Evolutionary conservation across 225 moss, liverwort and hornwort genomes (phyloP).

Genomic region (Bryum argenteum): DNA sequence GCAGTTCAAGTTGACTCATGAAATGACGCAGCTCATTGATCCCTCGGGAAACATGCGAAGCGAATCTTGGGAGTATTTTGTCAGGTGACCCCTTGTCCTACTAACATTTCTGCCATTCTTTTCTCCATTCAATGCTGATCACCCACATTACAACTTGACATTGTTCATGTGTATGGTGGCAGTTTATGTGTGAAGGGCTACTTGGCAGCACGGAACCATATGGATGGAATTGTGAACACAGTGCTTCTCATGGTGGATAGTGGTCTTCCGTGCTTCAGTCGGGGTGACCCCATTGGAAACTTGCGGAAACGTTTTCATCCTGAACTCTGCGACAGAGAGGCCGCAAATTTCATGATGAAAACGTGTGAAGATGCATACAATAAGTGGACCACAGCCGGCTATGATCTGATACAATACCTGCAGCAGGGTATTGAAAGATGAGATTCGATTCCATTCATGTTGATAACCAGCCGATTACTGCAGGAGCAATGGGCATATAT

Average conservation of each 20-base stretch:
- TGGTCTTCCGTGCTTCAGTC: conserved; percentile 82
- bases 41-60: conserved; percentile 84
- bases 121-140: not conserved
- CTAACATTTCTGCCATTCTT: not conserved
- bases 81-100: conserved; percentile 48
- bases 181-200: conserved; percentile 85
- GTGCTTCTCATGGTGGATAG: conserved; percentile 79
- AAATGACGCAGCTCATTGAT: conserved; percentile 92
- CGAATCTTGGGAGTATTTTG: conserved; percentile 79
- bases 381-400: conserved; percentile 88
- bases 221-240: conserved; percentile 76
- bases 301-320: conserved; percentile 82
- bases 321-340: conserved; percentile 84
- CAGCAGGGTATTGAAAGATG: conserved; percentile 81
- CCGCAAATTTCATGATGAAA: conserved; percentile 93
- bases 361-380: conserved; percentile 91
- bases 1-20: conserved; percentile 85
- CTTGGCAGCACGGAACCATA: conserved; percentile 74
- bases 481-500: conserved; percentile 21
- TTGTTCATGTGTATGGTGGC: conserved; percentile 16
- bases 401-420: conserved; percentile 79
- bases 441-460: conserved; percentile 6
- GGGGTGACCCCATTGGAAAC: conserved; percentile 86
- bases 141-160: not conserved
- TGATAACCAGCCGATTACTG: not conserved